These are phyloP conservation scores for Zea luxurians DNA, from an alignment of 176 grass and related monocot species.

Conservation along the genomic window DNA sequence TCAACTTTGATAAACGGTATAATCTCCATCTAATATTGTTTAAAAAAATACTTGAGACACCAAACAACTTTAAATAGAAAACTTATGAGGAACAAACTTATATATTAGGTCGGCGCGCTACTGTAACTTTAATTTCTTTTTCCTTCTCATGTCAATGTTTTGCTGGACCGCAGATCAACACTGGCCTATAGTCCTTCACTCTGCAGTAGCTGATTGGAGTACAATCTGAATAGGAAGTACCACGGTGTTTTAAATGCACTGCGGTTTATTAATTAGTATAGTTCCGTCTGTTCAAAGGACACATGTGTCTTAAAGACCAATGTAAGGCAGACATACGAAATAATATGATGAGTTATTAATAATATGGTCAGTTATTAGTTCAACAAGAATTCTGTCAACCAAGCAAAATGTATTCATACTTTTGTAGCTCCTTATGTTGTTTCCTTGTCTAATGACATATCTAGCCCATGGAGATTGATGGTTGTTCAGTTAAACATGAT, in stretches of 20 bases:
- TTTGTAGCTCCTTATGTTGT: background rate
- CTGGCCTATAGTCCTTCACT: background rate
- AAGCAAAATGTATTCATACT: background rate
- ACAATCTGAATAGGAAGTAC: constrained; percentile 4
- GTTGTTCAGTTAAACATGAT: background rate
- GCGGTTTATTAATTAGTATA: background rate
- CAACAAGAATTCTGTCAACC: background rate
- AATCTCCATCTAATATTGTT: too few relatives aligned
- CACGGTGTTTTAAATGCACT: background rate
- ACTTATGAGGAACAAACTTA: background rate
- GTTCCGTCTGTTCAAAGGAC: background rate
- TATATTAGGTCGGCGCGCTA: background rate
- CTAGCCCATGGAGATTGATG: background rate
- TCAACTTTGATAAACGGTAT: too few relatives aligned
- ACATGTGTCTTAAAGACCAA: background rate
- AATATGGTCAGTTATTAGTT: background rate
- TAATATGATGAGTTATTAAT: background rate
- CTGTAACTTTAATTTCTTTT: background rate
- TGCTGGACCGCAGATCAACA: background rate
- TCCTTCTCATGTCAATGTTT: background rate
- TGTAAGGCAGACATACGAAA: background rate
- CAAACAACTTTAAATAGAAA: background rate
- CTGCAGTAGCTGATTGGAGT: background rate
- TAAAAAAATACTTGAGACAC: background rate
- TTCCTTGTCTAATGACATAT: background rate